Percentiles rank a stretch among this genome's conserved stretches.
Evolutionary conservation across 805 yeast species (phyloP).

Genomic region (Candida montana): DNA sequence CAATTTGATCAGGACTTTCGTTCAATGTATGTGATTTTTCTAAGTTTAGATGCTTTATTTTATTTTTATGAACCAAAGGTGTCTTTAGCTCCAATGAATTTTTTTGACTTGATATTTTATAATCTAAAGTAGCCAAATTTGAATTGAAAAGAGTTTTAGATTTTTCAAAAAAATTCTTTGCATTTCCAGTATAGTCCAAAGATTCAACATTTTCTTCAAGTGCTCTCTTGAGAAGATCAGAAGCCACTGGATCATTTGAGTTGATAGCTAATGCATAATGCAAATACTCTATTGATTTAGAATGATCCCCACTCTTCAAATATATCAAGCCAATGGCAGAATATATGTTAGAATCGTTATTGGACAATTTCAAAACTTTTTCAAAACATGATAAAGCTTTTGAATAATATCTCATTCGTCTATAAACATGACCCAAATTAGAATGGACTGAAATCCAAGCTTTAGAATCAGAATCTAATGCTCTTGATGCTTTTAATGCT

Average conservation of each 20-base stretch:
- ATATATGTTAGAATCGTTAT: slow-evolving; percentile 66
- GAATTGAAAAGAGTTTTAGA: slow-evolving; percentile 24
- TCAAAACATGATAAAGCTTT: slow-evolving; percentile 72
- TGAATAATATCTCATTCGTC: slow-evolving; percentile 55
- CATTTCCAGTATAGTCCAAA: background rate
- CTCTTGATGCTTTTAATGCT: slow-evolving; percentile 66
- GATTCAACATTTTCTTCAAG: slow-evolving; percentile 47
- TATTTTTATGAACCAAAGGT: slow-evolving; percentile 25
- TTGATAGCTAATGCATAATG: slow-evolving; percentile 77
- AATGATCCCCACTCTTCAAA: slow-evolving; percentile 58
- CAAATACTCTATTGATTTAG: slow-evolving; percentile 66
- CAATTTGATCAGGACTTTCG: slow-evolving; percentile 21
- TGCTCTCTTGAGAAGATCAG: slow-evolving; percentile 77
- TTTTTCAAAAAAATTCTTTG: slow-evolving; percentile 24
- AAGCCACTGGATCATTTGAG: slow-evolving; percentile 80
- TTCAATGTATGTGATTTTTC: slow-evolving; percentile 11
- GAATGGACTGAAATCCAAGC: slow-evolving; percentile 83
- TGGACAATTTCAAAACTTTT: slow-evolving; percentile 64
- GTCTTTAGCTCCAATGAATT: slow-evolving; percentile 13
- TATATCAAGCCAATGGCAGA: slow-evolving; percentile 83
- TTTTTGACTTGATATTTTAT: slow-evolving; percentile 12
- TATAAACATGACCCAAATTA: slow-evolving; percentile 83
- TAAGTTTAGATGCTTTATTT: slow-evolving; percentile 3
- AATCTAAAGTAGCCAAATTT: slow-evolving; percentile 25
- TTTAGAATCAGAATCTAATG: slow-evolving; percentile 69